Evolutionary conservation across 2,329 filamentous ascomycete genomes (phyloP).

Genomic region (Harringtonia aguacate): DNA sequence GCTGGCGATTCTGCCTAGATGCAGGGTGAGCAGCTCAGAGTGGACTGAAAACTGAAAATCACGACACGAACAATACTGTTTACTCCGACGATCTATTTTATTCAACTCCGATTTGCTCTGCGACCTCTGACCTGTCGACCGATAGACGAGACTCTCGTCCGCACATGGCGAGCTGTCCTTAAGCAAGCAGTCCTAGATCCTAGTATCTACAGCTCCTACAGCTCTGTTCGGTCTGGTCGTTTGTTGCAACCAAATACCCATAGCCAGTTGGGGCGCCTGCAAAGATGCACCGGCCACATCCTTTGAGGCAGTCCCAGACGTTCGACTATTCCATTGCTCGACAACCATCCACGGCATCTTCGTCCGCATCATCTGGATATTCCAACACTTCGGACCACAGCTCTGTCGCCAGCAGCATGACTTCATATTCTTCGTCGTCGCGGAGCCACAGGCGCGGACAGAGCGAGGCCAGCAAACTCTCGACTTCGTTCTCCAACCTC

Average conservation of each 20-base stretch:
- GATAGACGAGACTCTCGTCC: neutral
- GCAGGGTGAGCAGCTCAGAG: no score
- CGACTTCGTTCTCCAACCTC: conserved; percentile 25
- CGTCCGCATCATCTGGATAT: conserved; percentile 59
- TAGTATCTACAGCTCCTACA: neutral
- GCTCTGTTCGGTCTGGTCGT: neutral
- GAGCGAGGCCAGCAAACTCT: conserved; percentile 55
- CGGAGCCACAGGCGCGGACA: conserved; percentile 60
- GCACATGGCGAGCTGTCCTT: conserved; percentile 6
- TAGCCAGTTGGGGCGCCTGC: conserved; percentile 1
- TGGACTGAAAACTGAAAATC: neutral
- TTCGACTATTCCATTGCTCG: conserved; percentile 41
- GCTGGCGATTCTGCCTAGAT: no score
- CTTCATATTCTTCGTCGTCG: conserved; percentile 53
- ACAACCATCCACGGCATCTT: conserved; percentile 60
- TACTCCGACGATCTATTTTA: no score
- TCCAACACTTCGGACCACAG: conserved; percentile 51
- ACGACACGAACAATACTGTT: neutral
- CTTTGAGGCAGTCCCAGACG: conserved; percentile 46
- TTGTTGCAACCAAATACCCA: no score
- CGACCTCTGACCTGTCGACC: neutral
- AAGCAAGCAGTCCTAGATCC: neutral
- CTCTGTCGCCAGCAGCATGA: conserved; percentile 53
- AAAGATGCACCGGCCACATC: conserved; percentile 49
- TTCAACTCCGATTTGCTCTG: neutral